Evolutionary conservation across 352 stramenopile species (phyloP).

Genomic region (Pythium monospermum): DNA sequence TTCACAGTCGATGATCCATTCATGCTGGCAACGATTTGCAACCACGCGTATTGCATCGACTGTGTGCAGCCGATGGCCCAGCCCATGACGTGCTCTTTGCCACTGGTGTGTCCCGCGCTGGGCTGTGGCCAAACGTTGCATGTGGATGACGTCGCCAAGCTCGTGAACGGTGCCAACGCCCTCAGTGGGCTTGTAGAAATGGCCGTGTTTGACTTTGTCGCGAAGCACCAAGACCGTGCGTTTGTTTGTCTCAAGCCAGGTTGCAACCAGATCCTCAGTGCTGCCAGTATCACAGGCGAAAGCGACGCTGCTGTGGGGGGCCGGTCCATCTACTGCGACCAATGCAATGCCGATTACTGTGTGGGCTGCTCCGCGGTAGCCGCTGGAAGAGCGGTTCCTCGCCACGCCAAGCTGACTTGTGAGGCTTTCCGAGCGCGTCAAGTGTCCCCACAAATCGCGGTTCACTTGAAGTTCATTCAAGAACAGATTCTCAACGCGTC

Average conservation of each 20-base stretch:
- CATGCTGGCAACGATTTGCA: conserved; percentile 13
- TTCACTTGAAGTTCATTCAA: conserved; percentile 17
- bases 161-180: conserved; percentile 4
- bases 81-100: conserved; percentile 1
- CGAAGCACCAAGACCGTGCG: not conserved
- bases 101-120: conserved; percentile 4
- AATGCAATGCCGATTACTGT: conserved; percentile 16
- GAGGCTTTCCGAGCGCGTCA: conserved; percentile 10
- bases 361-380: conserved; percentile 10
- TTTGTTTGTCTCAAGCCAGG: conserved; percentile 17
- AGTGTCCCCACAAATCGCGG: not conserved
- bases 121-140: conserved; percentile 4
- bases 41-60: conserved; percentile 14
- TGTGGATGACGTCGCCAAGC: conserved; percentile 10
- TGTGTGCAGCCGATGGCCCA: conserved; percentile 11
- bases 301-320: conserved; percentile 1
- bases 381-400: not conserved
- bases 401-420: conserved; percentile 8
- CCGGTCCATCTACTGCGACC: conserved; percentile 16
- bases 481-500: conserved; percentile 24
- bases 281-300: not conserved
- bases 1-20: conserved; percentile 7
- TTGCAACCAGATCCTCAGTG: conserved; percentile 23
- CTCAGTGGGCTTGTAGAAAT: conserved; percentile 14
- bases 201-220: conserved; percentile 17